These are phyloP conservation scores for Cordia subcordata DNA, from an alignment of 257 asterid species.

Conservation along the genomic window DNA sequence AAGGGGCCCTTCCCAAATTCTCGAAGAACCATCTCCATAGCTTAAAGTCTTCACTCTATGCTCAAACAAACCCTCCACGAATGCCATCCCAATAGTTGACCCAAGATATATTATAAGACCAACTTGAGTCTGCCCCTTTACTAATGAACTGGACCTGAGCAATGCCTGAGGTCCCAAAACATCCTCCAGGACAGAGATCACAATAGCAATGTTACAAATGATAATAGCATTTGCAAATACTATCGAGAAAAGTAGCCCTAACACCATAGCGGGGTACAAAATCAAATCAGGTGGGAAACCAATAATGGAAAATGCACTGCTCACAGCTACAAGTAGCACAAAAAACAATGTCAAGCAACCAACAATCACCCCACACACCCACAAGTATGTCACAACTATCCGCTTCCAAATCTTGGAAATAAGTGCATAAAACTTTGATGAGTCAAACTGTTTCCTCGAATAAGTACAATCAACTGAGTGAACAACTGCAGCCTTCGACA, in stretches of 20 bases:
- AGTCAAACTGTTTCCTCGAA: conserved; percentile 56
- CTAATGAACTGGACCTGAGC: conserved; percentile 67
- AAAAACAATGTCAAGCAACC: conserved; percentile 57
- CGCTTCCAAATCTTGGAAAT: conserved; percentile 76
- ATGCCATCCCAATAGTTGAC: conserved; percentile 80
- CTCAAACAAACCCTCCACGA: conserved; percentile 88
- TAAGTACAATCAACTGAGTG: conserved; percentile 87
- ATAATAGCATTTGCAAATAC: conserved; percentile 70
- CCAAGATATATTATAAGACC: conserved; percentile 87
- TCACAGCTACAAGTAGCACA: conserved; percentile 47
- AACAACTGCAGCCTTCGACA: conserved; percentile 84
- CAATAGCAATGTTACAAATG: conserved; percentile 68
- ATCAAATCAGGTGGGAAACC: conserved; percentile 75
- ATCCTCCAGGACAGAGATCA: conserved; percentile 88
- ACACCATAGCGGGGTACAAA: conserved; percentile 76
- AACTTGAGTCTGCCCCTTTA: conserved; percentile 85
- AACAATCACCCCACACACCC: conserved; percentile 57
- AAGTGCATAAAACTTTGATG: conserved; percentile 42
- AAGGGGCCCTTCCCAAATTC: conserved; percentile 97
- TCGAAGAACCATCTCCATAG: conserved; percentile 87
- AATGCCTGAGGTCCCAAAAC: conserved; percentile 76
- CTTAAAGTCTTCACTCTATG: conserved; percentile 89
- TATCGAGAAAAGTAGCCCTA: conserved; percentile 63
- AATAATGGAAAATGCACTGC: conserved; percentile 52
- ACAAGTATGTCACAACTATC: conserved; percentile 55